A percentile compares a stretch with the other conserved stretches of the same genome.
phyloP scores from a whole-genome alignment of 2,329 filamentous ascomycete species.

The Colletotrichum aenigma region DNA sequence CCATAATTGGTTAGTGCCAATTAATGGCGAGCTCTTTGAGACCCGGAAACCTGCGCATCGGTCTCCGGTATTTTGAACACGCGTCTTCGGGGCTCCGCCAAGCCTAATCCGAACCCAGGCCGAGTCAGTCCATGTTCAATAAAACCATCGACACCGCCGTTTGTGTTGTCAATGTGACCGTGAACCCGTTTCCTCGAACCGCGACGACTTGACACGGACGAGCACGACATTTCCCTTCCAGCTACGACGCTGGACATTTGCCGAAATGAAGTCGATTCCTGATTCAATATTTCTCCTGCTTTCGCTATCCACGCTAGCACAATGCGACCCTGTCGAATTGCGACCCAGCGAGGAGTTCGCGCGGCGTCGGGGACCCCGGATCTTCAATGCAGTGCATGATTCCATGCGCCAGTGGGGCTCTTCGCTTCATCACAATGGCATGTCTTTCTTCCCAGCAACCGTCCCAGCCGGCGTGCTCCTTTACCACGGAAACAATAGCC shows the following conservation, averaged over 20 bases:
- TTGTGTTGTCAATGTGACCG: not conserved
- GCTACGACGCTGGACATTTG: not conserved
- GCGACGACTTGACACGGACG: not conserved
- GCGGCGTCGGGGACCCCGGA: constrained; percentile 22
- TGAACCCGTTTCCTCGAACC: not conserved
- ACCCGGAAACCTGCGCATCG: not conserved
- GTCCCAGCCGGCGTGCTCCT: constrained; percentile 59
- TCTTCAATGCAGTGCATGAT: constrained; percentile 68
- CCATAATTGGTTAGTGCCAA: not conserved
- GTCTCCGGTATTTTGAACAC: not conserved
- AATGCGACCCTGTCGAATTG: not conserved
- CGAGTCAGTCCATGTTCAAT: not conserved
- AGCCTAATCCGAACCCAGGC: not conserved
- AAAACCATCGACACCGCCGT: not conserved
- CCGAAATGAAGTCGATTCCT: not conserved
- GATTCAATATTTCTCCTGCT: not conserved
- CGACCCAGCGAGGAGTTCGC: not conserved
- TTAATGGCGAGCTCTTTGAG: not conserved
- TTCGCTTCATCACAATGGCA: constrained; percentile 66
- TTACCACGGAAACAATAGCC: constrained; percentile 56
- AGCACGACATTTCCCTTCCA: not conserved
- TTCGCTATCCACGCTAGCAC: not conserved
- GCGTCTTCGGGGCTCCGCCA: not conserved
- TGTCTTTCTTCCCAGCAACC: constrained; percentile 62
- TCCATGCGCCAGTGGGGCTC: constrained; percentile 68